Conservation (phyloP, 495 filamentous ascomycete genomes). For the Xylaria flabelliformis region DNA sequence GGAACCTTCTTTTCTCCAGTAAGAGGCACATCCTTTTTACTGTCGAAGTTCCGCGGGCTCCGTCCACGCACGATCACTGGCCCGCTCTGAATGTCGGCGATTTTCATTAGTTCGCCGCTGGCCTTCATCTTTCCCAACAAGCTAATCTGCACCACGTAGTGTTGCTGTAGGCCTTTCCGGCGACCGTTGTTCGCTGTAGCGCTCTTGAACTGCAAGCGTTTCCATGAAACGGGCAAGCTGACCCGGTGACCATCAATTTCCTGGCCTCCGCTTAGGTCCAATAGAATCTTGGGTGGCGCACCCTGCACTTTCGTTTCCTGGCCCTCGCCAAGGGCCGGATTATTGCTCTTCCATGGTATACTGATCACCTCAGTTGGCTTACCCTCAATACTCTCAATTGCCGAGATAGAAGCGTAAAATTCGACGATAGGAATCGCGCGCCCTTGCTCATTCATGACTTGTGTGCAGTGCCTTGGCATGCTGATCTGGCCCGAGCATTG, state of each 20-base stretch:
- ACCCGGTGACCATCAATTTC: constrained; percentile 74
- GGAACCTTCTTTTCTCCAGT: constrained; percentile 53
- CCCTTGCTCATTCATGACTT: constrained; percentile 78
- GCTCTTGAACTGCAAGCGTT: constrained; percentile 88
- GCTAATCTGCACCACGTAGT: constrained; percentile 71
- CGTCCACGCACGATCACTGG: constrained; percentile 73
- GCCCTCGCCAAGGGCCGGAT: constrained; percentile 58
- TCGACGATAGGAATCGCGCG: constrained; percentile 75
- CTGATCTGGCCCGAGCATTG: constrained; percentile 86
- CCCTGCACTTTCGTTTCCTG: constrained; percentile 57
- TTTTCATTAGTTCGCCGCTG: constrained; percentile 63
- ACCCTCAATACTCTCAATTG: constrained; percentile 89
- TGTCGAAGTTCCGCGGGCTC: constrained; percentile 73
- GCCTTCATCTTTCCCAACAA: constrained; percentile 65
- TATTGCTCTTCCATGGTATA: constrained; percentile 89
- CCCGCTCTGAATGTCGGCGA: constrained; percentile 67
- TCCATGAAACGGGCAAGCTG: constrained; percentile 84
- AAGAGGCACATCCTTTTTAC: constrained; percentile 68
- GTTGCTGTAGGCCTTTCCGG: constrained; percentile 72
- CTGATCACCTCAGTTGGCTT: constrained; percentile 89
- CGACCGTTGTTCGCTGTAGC: constrained; percentile 87
- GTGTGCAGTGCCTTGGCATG: constrained; percentile 71
- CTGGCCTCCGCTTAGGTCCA: constrained; percentile 77
- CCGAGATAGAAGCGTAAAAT: constrained; percentile 80
- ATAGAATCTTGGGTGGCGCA: constrained; percentile 63